A percentile compares a stretch with the other conserved stretches of the same genome.
Evolutionary conservation across 805 yeast species (phyloP).

Genomic region (Lachancea dasiensis): DNA sequence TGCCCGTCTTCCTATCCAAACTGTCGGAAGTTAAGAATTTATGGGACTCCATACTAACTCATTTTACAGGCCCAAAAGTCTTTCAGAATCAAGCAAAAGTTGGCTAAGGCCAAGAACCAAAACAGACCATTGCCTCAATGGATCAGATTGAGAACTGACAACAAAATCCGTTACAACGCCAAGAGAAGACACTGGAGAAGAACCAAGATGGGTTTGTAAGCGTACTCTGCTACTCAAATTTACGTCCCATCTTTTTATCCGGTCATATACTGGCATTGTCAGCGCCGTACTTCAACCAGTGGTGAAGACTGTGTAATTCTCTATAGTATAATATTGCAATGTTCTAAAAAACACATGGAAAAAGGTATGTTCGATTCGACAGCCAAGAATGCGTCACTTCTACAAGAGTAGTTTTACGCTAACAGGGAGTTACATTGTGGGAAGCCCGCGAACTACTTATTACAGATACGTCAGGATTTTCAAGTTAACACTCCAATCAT

Average conservation of each 20-base stretch:
- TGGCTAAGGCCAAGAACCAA: conserved; percentile 98
- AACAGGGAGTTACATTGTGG: background rate
- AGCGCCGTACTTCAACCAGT: background rate
- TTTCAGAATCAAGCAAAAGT: conserved; percentile 95
- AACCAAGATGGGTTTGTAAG: conserved; percentile 95
- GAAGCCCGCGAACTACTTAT: background rate
- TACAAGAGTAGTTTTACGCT: too few relatives aligned
- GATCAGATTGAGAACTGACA: conserved; percentile 97
- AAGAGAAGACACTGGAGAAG: conserved; percentile 99
- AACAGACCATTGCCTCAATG: conserved; percentile 99
- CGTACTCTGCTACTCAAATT: conserved; percentile 8
- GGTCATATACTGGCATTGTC: conserved; percentile 3
- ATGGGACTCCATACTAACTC: conserved; percentile 6
- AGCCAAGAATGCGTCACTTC: background rate
- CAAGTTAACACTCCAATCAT: conserved; percentile 28
- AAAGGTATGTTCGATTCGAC: too few relatives aligned
- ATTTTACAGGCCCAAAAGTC: conserved; percentile 81
- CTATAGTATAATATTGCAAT: conserved; percentile 8
- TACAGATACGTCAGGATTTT: conserved; percentile 6
- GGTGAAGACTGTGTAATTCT: conserved; percentile 6
- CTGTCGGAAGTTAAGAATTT: background rate
- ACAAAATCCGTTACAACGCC: conserved; percentile 98
- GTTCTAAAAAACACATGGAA: background rate
- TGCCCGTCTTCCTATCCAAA: background rate
- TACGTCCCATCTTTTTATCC: conserved; percentile 1